Evolutionary conservation across 768 basidiomycete genomes (phyloP), one percentile per base, ranked within the genome.

Genomic region (Podaxis sp.): DNA sequence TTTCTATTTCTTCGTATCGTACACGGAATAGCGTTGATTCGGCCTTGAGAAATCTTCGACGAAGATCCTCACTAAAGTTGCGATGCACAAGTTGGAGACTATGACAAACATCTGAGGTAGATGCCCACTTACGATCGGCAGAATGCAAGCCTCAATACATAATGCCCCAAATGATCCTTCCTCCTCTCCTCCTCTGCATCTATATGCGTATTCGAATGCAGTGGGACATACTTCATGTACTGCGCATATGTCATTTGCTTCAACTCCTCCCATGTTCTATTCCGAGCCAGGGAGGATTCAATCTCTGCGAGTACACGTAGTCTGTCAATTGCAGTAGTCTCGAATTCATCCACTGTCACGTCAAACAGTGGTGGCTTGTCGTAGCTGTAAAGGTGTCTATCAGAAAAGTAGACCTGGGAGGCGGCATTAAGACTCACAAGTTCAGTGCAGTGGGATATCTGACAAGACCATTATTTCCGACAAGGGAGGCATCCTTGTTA

Each of bases 271-370:
- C 83, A 88, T n/a, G 88, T 73, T 46, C 92, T 79, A 70, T 95
- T 94, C 37, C 95, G 89, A 10, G 88, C 91, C 64, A 87, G 85
- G 3, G 91, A 94, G 1, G 95, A 89, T 70, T 96, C 95, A 60
- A 97, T 96, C 72, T 96, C 94, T 15, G 91, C 90, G 17, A 97
- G 83, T 17, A 97, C 82, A 28, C 93, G 87, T 36, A 99, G 82
- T 40, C 97, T 80, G 67, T 96, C 87, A 22, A 99, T 80, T 0
- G 97, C 97, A 71, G 84, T 92, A 2, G 83, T 88, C 73, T 99
- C 97, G 67, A 99, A 99, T 66, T 98, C 92, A 72, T 99, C 97
- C 17, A 99, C 80, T 1, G 95, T 95, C 20, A 99, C 89, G 69
- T 99, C 95, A 60, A 88, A 88, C 15, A 83, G 74, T 20, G 97